Base-by-base conservation (phyloP, 495 filamentous ascomycete species). In the Trichocladium antarcticum region DNA sequence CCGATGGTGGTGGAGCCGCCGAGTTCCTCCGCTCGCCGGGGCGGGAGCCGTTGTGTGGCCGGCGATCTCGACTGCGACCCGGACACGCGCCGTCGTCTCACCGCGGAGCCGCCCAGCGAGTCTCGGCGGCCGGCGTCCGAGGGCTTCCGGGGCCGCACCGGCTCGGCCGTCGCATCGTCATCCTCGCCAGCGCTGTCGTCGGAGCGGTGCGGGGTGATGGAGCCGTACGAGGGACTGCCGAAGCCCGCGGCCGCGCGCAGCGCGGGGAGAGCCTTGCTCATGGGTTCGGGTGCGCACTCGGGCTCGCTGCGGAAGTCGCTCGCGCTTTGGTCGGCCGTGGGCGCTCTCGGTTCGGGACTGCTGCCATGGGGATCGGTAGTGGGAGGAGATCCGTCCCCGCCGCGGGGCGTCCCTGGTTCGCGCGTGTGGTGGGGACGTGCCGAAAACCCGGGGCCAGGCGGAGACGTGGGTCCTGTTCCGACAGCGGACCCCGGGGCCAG, bases 171-270 rank as follows among this genome's bases (percentile, higher is more conserved):
- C 24, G 50, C 59, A 8, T 54, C 61, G 20, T 51, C 59, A 8
- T 54, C 61, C 22, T 42, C 51, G 27, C 35, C 53, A 16, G 6
- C 36, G 17, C 38, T 37, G 17, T 48, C 47, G 19, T 48, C 31
- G 20, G 49, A 55, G 16, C 38, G 45, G 43, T 28, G 51, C 54
- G 67, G 57, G 16, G 70, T 73, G 19, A 77, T 68, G 22, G 76
- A 73, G 45, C 79, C 77, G 57, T 82, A 82, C 14, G 75, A 76
- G 21, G 74, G 74, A 19, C 72, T 74, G 24, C 63, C 69, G 60
- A 75, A 71, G 15, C 75, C 76, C 42, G 77, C 74, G 50, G 78
- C 75, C 47, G 76, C 74, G 52, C 77, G 78, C 49, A 83, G 65
- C 40, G 79, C 62, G 28, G 79, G 71, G 36, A 68, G 74, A 38